Conservation (phyloP, 805 yeast genomes). For the Cyberlindnera samutprakarnensis region DNA sequence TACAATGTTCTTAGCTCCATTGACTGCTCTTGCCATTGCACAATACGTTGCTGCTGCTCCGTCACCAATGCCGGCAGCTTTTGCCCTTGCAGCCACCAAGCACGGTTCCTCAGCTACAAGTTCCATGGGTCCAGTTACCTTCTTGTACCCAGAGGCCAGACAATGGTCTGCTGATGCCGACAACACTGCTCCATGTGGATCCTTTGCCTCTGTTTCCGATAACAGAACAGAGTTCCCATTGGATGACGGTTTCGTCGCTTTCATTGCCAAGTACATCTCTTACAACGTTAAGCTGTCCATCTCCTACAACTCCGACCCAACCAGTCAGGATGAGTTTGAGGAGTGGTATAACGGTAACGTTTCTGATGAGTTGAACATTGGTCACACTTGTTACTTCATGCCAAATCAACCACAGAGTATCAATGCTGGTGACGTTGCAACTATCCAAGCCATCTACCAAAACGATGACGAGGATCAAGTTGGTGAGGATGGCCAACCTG, state of each 20-base stretch:
- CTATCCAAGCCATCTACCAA: conserved; percentile 35
- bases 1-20: conserved; percentile 7
- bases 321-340: conserved; percentile 31
- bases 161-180: conserved; percentile 40
- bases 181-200: conserved; percentile 40
- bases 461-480: conserved; percentile 24
- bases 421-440: conserved; percentile 33
- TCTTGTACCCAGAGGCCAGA: conserved; percentile 35
- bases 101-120: conserved; percentile 21
- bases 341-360: conserved; percentile 32
- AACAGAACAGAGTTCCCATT: conserved; percentile 40
- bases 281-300: conserved; percentile 34
- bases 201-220: conserved; percentile 23
- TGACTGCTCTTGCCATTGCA: conserved; percentile 13
- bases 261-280: conserved; percentile 34
- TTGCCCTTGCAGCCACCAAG: conserved; percentile 12
- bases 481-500: conserved; percentile 22
- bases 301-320: conserved; percentile 33
- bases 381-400: conserved; percentile 39
- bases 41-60: conserved; percentile 16
- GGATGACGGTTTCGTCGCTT: conserved; percentile 39
- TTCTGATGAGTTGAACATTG: conserved; percentile 32
- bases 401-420: conserved; percentile 34
- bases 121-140: conserved; percentile 23
- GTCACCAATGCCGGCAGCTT: conserved; percentile 16